Conservation (phyloP, 2,329 filamentous ascomycete species). For the Graphilbum sp. region DNA sequence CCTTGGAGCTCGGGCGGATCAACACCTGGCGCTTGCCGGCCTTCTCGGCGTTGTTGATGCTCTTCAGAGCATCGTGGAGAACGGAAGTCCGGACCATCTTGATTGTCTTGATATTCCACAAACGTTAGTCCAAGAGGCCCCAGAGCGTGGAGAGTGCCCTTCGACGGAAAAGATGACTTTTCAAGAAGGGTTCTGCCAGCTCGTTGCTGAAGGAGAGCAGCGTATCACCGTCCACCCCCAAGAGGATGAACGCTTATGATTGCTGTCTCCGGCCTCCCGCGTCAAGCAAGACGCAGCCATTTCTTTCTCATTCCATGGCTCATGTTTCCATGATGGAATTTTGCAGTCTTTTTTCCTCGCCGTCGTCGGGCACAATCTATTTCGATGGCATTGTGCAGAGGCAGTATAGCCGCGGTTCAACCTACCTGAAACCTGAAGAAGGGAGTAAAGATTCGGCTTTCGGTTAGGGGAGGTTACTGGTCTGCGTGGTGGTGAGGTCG, state of each 20-base stretch:
- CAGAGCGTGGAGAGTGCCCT: conserved; percentile 57
- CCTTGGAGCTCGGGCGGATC: conserved; percentile 97
- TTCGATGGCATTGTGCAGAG: conserved; percentile 2
- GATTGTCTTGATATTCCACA: conserved; percentile 24
- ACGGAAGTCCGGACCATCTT: conserved; percentile 99
- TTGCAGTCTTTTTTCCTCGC: conserved; percentile 7
- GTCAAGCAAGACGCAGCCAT: conserved; percentile 1
- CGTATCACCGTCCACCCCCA: conserved; percentile 36
- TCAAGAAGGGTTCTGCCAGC: conserved; percentile 52
- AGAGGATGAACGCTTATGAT: conserved; percentile 23
- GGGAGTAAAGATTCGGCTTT: background rate
- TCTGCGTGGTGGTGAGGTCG: background rate
- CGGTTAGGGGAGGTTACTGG: no score
- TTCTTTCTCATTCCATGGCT: background rate
- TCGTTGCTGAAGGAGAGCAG: conserved; percentile 47
- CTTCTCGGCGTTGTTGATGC: conserved; percentile 99
- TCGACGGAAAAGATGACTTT: conserved; percentile 12
- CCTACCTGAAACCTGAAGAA: conserved; percentile 6
- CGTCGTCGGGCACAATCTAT: conserved; percentile 14
- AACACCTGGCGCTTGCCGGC: conserved; percentile 97
- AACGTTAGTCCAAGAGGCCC: conserved; percentile 46
- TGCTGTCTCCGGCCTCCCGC: conserved; percentile 42
- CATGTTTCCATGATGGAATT: background rate
- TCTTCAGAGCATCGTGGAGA: conserved; percentile 97
- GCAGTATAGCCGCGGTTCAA: background rate